Evolutionary conservation across 1,139 yeast genomes (phyloP), one percentile per base, ranked within the genome.

Genomic region (Hyphopichia fennica): DNA sequence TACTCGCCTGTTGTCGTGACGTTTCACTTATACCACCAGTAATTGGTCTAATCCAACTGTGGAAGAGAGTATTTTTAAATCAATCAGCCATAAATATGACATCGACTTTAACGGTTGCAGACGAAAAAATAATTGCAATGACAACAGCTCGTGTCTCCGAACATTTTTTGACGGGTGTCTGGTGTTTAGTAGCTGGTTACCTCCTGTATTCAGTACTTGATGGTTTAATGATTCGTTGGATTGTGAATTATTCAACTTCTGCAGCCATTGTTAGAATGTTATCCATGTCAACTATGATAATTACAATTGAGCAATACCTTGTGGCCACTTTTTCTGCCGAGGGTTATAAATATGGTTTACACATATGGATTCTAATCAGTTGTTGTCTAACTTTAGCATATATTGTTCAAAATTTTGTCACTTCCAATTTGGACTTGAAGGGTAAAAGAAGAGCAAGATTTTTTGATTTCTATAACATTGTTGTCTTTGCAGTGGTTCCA

Each of bases 401-500:
- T 62, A 89, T 87, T 37, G 77, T 84, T 45, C 98, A 93, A 63
- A 90, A 86, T 60, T 93, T 90, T 60, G 84, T 90, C 48, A 90
- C 97, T 3, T 86, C 93, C 45, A 89, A 93, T 60, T 62, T 91
- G 46, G 87, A 86, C 41, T 67, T 86, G 36, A 61, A 63, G 43
- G 70, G 70, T 9, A 68, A 68, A 41, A 54, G 62, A 43, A 58
- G 73, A 27, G 75, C 78, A 35, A 66, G 91, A 41, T 87, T 90
- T 48, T 80, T 93, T 49, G 90, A 86, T 56, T 72, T 84, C 45
- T 87, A 90, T 62, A 89, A 87, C 52, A 87, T 93, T 38, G 91
- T 87, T 1, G 97, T 93, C 1, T 93, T 88, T 69, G 97, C 98
- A 1, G 98, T 93, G 41, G 96, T 93, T 5, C 99, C 99, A 0